Conservation (phyloP, 805 yeast species). For the Teunomyces atbi region DNA sequence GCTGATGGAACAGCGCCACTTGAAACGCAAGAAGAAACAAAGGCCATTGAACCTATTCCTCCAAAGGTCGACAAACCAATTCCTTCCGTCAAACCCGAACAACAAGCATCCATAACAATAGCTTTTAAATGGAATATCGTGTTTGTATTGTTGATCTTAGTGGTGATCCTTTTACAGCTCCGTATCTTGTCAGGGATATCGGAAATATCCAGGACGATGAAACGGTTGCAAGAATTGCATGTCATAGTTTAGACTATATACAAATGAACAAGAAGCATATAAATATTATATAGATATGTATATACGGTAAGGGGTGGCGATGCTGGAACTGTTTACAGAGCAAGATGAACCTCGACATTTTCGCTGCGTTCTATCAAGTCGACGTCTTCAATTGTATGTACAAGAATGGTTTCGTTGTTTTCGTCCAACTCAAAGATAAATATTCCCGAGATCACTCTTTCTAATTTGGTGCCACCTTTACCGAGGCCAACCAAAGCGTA, state of each 20-base stretch:
- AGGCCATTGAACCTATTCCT: not conserved
- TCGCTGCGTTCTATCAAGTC: conserved; percentile 51
- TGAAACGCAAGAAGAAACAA: not conserved
- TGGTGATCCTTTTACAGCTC: conserved; percentile 1
- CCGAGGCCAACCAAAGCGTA: conserved; percentile 34
- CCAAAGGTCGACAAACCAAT: not conserved
- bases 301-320: not conserved
- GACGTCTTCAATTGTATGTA: conserved; percentile 67
- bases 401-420: conserved; percentile 52
- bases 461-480: conserved; percentile 25
- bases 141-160: not conserved
- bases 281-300: not conserved
- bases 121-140: not conserved
- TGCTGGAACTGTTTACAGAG: not conserved
- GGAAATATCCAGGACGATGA: not conserved
- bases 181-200: not conserved
- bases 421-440: conserved; percentile 65
- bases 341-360: conserved; percentile 17
- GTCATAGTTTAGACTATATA: not conserved
- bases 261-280: not conserved
- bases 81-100: not conserved
- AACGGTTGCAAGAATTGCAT: not conserved
- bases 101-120: not conserved
- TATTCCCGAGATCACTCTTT: conserved; percentile 50
- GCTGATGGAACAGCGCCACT: conserved; percentile 18